phyloP scores from a whole-genome alignment of 1,284 basidiomycete species.

The Sanghuangporus weigelae region DNA sequence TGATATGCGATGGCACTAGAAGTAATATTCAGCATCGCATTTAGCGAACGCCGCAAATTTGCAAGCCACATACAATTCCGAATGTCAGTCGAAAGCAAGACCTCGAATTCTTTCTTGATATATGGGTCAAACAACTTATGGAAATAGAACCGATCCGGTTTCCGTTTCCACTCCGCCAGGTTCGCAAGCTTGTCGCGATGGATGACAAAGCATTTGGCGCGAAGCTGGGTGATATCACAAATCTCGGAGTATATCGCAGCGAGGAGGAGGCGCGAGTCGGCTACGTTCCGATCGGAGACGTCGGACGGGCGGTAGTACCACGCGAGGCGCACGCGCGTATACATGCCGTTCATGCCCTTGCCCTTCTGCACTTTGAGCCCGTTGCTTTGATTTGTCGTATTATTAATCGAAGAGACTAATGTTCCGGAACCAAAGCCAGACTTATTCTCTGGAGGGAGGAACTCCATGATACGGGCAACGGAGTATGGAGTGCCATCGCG shows the following conservation, averaged over 20 bases:
- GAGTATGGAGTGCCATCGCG: slow-evolving; percentile 92
- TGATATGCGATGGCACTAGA: slow-evolving; percentile 75
- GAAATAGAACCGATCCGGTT: slow-evolving; percentile 94
- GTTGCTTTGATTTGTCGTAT: slow-evolving; percentile 32
- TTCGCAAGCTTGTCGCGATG: slow-evolving; percentile 94
- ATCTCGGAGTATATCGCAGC: slow-evolving; percentile 95
- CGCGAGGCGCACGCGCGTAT: slow-evolving; percentile 80
- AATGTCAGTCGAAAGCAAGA: slow-evolving; percentile 82
- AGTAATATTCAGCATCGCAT: slow-evolving; percentile 23
- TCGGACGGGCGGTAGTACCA: slow-evolving; percentile 93
- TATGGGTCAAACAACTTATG: slow-evolving; percentile 93
- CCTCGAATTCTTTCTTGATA: slow-evolving; percentile 97
- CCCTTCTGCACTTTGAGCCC: neutral
- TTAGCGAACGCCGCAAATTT: slow-evolving; percentile 20
- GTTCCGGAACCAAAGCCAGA: neutral
- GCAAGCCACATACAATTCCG: slow-evolving; percentile 73
- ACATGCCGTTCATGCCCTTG: slow-evolving; percentile 39
- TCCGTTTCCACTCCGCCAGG: slow-evolving; percentile 91
- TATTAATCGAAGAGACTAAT: slow-evolving; percentile 23
- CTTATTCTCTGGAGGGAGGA: slow-evolving; percentile 70
- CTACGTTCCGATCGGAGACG: slow-evolving; percentile 78
- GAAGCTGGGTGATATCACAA: slow-evolving; percentile 87
- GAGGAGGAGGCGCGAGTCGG: slow-evolving; percentile 85
- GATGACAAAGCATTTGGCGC: slow-evolving; percentile 87
- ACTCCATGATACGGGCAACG: slow-evolving; percentile 94